phyloP scores from a whole-genome alignment of 768 basidiomycete genomes.

The Crucibulum laeve region DNA sequence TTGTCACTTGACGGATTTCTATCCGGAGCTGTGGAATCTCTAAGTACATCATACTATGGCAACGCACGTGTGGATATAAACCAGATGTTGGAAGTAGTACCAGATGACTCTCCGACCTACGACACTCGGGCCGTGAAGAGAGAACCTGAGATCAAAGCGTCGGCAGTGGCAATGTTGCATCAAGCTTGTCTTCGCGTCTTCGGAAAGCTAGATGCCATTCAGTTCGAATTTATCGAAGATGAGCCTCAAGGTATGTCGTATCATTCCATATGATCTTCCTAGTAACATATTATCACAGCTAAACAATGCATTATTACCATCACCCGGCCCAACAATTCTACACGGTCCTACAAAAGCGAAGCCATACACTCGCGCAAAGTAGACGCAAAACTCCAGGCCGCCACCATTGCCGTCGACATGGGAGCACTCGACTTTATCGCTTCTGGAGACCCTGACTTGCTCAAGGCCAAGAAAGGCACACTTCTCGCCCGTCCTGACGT shows the following conservation, averaged over 20 bases:
- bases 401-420: constrained; percentile 50
- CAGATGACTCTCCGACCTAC: no score
- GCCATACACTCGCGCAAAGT: constrained; percentile 35
- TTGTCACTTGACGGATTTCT: no score
- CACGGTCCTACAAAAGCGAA: constrained; percentile 51
- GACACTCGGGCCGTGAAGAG: no score
- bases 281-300: constrained; percentile 24
- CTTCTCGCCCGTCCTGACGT: constrained; percentile 20
- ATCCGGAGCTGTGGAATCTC: no score
- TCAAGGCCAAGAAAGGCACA: constrained; percentile 27
- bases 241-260: constrained; percentile 26
- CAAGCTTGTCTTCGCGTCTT: constrained; percentile 37
- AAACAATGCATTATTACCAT: constrained; percentile 63
- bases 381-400: constrained; percentile 53
- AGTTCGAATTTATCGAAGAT: constrained; percentile 45
- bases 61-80: no score
- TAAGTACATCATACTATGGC: no score
- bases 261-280: not conserved
- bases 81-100: no score
- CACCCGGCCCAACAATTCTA: constrained; percentile 45
- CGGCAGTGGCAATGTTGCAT: constrained; percentile 29
- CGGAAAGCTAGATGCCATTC: constrained; percentile 34
- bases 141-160: no score
- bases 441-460: constrained; percentile 33
- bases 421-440: constrained; percentile 58